These are phyloP conservation scores for Globisporangium cederbergense DNA, from an alignment of 352 stramenopile genomes.

Conservation along the genomic window DNA sequence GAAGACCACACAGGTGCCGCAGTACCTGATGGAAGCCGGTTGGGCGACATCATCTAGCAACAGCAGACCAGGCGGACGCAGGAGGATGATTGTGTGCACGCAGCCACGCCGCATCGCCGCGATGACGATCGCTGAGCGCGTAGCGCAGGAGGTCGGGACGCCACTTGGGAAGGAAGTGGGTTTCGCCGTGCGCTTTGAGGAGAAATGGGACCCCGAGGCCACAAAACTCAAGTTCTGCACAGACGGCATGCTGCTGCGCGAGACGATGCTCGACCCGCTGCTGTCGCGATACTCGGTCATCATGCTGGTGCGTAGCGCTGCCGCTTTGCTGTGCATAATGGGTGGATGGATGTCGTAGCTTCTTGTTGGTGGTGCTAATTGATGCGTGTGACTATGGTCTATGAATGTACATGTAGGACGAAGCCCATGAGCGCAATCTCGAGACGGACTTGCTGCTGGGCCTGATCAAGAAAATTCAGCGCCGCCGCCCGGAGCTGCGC, in stretches of 20 bases:
- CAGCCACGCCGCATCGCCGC: constrained; percentile 96
- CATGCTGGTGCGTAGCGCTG: constrained; percentile 50
- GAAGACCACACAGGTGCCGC: constrained; percentile 92
- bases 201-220: constrained; percentile 73
- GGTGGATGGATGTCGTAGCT: no score
- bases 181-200: constrained; percentile 99
- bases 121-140: constrained; percentile 97
- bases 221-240: constrained; percentile 99
- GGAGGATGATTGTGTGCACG: constrained; percentile 80
- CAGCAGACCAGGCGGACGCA: constrained; percentile 9
- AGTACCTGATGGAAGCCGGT: constrained; percentile 90
- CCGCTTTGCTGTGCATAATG: not conserved
- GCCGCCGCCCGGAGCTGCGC: constrained; percentile 82
- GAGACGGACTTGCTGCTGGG: constrained; percentile 94
- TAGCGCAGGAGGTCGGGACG: constrained; percentile 96
- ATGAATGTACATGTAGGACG: constrained; percentile 52
- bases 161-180: constrained; percentile 92
- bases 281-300: constrained; percentile 78
- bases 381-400: not conserved
- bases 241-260: constrained; percentile 97
- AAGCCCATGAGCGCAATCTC: constrained; percentile 93
- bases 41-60: constrained; percentile 40
- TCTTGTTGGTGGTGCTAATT: not conserved
- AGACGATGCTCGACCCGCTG: constrained; percentile 86
- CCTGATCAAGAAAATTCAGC: constrained; percentile 95